These are phyloP conservation scores for Colletotrichum cuscutae DNA, from an alignment of 2,329 filamentous ascomycete genomes.

Conservation along the genomic window DNA sequence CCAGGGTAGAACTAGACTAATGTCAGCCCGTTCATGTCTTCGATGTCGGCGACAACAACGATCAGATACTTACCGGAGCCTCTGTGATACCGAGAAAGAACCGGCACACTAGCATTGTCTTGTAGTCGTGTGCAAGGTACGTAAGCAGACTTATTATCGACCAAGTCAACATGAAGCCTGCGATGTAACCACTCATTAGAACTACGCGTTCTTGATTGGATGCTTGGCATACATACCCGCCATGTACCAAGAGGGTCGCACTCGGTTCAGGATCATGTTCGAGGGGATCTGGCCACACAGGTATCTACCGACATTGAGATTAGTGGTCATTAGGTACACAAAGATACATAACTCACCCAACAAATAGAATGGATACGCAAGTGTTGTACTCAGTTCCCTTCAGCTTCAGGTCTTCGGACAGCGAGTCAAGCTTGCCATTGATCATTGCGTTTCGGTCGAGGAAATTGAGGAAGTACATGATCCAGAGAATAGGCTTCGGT, in stretches of 20 bases:
- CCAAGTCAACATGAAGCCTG: conserved; percentile 33
- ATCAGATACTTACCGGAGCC: conserved; percentile 9
- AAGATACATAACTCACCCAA: conserved; percentile 40
- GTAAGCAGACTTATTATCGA: conserved; percentile 26
- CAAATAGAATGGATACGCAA: conserved; percentile 33
- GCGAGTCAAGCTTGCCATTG: conserved; percentile 41
- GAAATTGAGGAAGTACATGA: conserved; percentile 39
- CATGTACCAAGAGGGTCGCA: conserved; percentile 35
- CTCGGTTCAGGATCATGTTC: conserved; percentile 46
- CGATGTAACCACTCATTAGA: not conserved
- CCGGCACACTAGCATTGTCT: conserved; percentile 25
- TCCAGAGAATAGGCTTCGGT: conserved; percentile 39
- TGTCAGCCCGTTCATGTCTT: not conserved
- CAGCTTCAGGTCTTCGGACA: conserved; percentile 43
- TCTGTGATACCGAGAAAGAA: conserved; percentile 34
- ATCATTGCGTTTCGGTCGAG: conserved; percentile 45
- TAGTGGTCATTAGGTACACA: conserved; percentile 38
- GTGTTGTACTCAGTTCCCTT: conserved; percentile 43
- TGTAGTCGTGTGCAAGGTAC: conserved; percentile 21
- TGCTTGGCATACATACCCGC: conserved; percentile 15
- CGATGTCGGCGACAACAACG: not conserved
- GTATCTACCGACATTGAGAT: conserved; percentile 7
- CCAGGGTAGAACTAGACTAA: conserved; percentile 36
- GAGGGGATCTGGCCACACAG: conserved; percentile 39
- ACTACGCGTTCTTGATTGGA: not conserved